Evolutionary conservation across 2,329 filamentous ascomycete species (phyloP).

Genomic region (Penicillium oxalicum): DNA sequence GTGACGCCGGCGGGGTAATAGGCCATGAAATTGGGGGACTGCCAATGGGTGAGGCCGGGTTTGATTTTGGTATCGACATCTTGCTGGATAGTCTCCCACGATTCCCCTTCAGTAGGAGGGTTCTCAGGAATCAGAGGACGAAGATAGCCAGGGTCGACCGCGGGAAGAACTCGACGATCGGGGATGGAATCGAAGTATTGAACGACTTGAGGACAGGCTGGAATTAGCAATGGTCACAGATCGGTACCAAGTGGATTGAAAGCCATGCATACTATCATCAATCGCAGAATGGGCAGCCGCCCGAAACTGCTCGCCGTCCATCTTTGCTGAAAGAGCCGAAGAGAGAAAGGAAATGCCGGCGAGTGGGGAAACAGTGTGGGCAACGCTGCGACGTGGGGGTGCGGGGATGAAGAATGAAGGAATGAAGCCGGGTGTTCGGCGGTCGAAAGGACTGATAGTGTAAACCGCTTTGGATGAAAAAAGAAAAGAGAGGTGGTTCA

Average conservation of each 20-base stretch:
- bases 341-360: conserved; percentile 1
- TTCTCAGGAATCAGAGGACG: conserved; percentile 67
- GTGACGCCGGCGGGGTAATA: conserved; percentile 83
- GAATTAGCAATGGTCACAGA: not conserved
- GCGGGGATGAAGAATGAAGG: not conserved
- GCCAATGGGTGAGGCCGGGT: conserved; percentile 91
- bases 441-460: no score
- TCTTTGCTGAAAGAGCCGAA: conserved; percentile 31
- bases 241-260: not conserved
- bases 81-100: conserved; percentile 70
- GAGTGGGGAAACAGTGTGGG: not conserved
- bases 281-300: conserved; percentile 70
- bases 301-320: conserved; percentile 76
- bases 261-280: conserved; percentile 64
- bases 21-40: conserved; percentile 90
- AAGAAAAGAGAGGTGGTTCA: no score
- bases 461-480: no score
- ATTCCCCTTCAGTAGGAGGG: conserved; percentile 61
- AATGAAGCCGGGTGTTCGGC: not conserved
- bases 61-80: conserved; percentile 84
- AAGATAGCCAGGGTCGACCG: conserved; percentile 79
- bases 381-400: not conserved
- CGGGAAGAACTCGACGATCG: conserved; percentile 65
- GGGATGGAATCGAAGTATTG: conserved; percentile 74
- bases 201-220: conserved; percentile 53